Evolutionary conservation across 73 alveolate species (phyloP).

Genomic region (Tetrahymena thermophila): DNA sequence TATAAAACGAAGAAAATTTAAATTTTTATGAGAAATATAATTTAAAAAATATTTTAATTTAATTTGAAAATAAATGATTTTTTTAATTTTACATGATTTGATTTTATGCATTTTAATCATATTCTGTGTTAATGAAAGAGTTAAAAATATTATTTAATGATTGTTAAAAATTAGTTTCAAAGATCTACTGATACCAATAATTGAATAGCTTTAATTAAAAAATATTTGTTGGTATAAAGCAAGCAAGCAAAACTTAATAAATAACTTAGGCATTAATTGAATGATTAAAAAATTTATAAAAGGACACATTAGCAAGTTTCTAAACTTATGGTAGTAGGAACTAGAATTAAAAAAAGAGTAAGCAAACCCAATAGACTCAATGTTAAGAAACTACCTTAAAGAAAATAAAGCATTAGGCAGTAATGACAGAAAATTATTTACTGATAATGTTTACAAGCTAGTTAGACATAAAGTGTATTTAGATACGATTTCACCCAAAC

Average conservation of each 20-base stretch:
- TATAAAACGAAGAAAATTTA: no score
- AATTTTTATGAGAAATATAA: no score
- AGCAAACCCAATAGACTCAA: constrained; percentile 16
- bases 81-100: no score
- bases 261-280: neutral
- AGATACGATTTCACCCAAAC: constrained; percentile 18
- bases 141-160: neutral
- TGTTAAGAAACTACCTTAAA: constrained; percentile 21
- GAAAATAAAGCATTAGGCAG: constrained; percentile 33
- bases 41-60: no score
- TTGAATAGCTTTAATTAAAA: neutral
- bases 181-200: neutral
- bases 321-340: neutral
- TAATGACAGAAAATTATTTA: constrained; percentile 18
- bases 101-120: no score
- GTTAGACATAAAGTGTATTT: constrained; percentile 27
- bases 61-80: no score
- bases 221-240: neutral
- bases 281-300: neutral
- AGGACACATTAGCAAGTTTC: neutral
- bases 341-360: neutral
- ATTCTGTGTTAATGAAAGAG: neutral
- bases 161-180: neutral
- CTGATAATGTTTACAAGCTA: constrained; percentile 12
- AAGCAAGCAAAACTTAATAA: neutral